A percentile compares a stretch with the other conserved stretches of the same genome.
Evolutionary conservation across 208 protist species (phyloP).

Genomic region (Wallacemonas sp.): DNA sequence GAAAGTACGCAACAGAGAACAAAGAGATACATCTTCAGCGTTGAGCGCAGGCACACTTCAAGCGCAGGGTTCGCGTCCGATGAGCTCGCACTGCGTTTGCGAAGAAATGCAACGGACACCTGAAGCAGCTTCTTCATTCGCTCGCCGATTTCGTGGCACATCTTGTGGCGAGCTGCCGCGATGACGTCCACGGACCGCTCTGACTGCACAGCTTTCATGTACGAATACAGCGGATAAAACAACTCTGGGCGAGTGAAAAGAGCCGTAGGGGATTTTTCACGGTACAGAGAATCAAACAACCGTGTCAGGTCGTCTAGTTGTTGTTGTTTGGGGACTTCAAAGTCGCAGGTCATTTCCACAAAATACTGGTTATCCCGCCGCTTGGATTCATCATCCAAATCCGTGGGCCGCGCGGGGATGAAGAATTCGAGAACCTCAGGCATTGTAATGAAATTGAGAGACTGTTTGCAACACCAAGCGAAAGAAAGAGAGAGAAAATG

Average conservation of each 20-base stretch:
- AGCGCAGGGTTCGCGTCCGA: conserved; percentile 36
- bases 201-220: conserved; percentile 68
- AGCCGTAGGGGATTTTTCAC: conserved; percentile 83
- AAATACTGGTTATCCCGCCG: conserved; percentile 49
- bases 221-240: conserved; percentile 68
- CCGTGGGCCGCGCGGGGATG: conserved; percentile 49
- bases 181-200: conserved; percentile 45
- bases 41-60: conserved; percentile 71
- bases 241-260: conserved; percentile 74
- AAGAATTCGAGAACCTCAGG: conserved; percentile 70
- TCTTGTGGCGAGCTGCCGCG: conserved; percentile 74
- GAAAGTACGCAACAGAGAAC: conserved; percentile 71
- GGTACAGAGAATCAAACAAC: conserved; percentile 73
- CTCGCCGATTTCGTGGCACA: conserved; percentile 87
- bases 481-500: conserved; percentile 12
- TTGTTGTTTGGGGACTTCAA: conserved; percentile 67
- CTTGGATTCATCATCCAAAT: conserved; percentile 60
- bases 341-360: conserved; percentile 55
- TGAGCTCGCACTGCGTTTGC: conserved; percentile 22
- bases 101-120: conserved; percentile 64
- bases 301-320: conserved; percentile 83
- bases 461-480: neutral
- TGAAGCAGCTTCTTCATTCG: conserved; percentile 84
- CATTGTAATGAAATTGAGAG: conserved; percentile 23
- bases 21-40: conserved; percentile 89